These are phyloP conservation scores for Mycosphaerelloides madeirae DNA, from an alignment of 2,329 filamentous ascomycete species.

Conservation along the genomic window DNA sequence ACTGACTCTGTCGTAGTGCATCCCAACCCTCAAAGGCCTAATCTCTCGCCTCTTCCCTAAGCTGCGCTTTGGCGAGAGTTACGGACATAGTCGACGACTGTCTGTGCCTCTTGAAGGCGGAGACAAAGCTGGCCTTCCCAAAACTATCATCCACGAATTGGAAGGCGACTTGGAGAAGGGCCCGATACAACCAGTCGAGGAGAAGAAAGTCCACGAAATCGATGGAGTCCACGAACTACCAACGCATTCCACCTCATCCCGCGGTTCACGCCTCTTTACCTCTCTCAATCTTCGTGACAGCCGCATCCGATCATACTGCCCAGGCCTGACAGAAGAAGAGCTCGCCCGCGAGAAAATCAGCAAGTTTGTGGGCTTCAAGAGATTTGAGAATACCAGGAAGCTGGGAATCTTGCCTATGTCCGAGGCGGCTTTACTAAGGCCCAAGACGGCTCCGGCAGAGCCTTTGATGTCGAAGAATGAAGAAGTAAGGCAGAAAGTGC, in stretches of 20 bases:
- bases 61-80: conserved; percentile 9
- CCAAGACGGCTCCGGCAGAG: neutral
- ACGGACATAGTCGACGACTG: neutral
- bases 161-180: neutral
- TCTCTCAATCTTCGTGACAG: neutral
- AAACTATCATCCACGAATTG: neutral
- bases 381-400: neutral
- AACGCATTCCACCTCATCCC: neutral
- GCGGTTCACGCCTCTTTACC: neutral
- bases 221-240: neutral
- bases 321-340: neutral
- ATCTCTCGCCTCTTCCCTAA: conserved; percentile 12
- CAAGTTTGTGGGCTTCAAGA: neutral
- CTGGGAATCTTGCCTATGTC: neutral
- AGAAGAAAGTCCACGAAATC: neutral
- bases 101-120: too few relatives aligned
- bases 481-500: neutral
- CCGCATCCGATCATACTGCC: neutral
- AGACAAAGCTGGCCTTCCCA: neutral
- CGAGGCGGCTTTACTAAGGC: neutral
- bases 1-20: conserved; percentile 5
- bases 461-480: neutral
- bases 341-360: neutral
- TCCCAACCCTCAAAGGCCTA: conserved; percentile 12
- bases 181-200: neutral